Base-by-base conservation (phyloP, 352 stramenopile species). In the Pythium sp. region DNA sequence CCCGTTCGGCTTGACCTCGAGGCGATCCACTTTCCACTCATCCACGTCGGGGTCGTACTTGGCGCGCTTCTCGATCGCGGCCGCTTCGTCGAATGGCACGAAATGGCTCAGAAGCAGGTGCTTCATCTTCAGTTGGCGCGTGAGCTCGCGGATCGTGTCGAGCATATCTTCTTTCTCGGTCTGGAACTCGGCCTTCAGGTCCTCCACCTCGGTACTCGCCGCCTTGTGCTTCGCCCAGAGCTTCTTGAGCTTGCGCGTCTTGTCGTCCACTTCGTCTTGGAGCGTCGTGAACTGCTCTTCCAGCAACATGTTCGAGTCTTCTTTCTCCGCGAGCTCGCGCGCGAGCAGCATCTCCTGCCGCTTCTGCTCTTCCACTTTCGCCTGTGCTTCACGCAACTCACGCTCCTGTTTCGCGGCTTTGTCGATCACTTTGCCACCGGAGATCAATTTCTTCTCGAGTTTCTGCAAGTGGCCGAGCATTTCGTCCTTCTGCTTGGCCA, bases 231-330 rank as follows among this genome's bases (percentile, higher is more conserved):
- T 99, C 18, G 75, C 76, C 83, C 86, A 98, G 18, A 99, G 73
- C 70, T 98, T 99, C 68, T 98, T 97, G 30, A 99, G 79, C 73
- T 99, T 98, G 22, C 90, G 90, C 0, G 94, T 98, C 75, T 98
- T 98, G 51, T 92, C 90, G 58, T 98, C 85, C 5, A 98, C 92
- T 69, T 98, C 91, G 46, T 98, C 94, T 36, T 92, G 84, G 24
- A 97, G 64, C 14, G 78, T 94, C 38, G 78, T 79, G 71, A 97
- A 98, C 72, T 97, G 91, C 63, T 98, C 92, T 67, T 98, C 88
- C 4, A 98, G 72, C 34, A 97, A 59, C 70, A 98, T 72, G 61
- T 97, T 97, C 28, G 87, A 94, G 67, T 98, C 96, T 64, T 98
- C 96, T 58, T 97, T 93, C 68, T 98, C 94, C 1, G 88, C 91